Evolutionary conservation across 1,139 yeast species (phyloP).

Genomic region (Taiozyma sp.): DNA sequence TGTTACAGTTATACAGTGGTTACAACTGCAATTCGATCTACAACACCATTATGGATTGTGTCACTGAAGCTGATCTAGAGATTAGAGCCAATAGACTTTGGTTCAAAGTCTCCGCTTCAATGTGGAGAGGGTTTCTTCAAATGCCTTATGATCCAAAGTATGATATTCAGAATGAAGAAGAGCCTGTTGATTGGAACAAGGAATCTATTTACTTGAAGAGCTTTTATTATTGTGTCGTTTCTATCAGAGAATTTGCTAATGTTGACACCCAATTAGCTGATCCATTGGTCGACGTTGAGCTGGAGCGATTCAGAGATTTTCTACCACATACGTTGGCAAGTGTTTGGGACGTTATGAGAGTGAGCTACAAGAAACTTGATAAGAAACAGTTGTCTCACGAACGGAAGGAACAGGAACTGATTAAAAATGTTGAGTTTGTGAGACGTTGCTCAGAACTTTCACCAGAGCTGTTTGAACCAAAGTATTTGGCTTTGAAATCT

Average conservation of each 20-base stretch:
- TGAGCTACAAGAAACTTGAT: conserved; percentile 5
- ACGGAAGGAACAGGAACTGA: conserved; percentile 2
- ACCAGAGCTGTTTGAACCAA: conserved; percentile 11
- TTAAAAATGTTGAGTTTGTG: conserved; percentile 1
- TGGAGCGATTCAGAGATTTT: not conserved
- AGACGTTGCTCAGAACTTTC: conserved; percentile 8
- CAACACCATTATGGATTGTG: conserved; percentile 19
- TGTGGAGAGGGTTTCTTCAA: conserved; percentile 10
- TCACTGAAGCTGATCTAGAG: conserved; percentile 23
- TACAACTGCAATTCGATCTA: conserved; percentile 23
- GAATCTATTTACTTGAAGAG: conserved; percentile 10
- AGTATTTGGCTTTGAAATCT: conserved; percentile 5
- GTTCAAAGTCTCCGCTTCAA: conserved; percentile 22
- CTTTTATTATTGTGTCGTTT: conserved; percentile 6
- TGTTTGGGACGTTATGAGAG: not conserved
- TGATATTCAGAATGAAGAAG: conserved; percentile 9
- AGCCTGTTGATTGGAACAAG: not conserved
- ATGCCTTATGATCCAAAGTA: conserved; percentile 15
- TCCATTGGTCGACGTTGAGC: not conserved
- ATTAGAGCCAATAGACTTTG: conserved; percentile 20
- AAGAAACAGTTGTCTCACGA: conserved; percentile 4
- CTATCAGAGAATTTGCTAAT: too few relatives aligned
- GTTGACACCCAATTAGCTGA: not conserved
- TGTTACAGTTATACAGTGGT: conserved; percentile 27
- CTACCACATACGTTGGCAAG: conserved; percentile 7